Base-by-base conservation (phyloP, 345 rosid genomes). In the Corchorus olitorius region DNA sequence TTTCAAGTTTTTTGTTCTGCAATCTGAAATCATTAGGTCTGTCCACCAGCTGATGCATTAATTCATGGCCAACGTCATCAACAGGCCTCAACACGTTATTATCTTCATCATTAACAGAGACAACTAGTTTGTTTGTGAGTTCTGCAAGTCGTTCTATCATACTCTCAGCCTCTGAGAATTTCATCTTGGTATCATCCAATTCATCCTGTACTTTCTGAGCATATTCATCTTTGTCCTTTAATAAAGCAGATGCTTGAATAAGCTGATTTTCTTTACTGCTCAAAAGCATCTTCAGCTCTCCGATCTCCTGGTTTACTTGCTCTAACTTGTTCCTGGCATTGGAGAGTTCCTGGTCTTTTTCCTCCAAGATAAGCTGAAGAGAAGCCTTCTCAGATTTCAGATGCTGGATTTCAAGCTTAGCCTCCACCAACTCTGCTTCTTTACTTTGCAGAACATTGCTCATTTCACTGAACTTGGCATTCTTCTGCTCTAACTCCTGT, bases 361-460 rank as follows among this genome's bases (percentile, higher is more conserved):
- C 93, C 78, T 88, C 87, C 65, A 89, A 75, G 19, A 84, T 74
- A 33, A 87, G 84, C 80, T 83, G 87, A 74, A 95, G 87, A 75
- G 99, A 87, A 78, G 89, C 89, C 77, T 81, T 88, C 81, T 92
- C 89, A 34, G 96, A 87, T 74, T 86, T 86, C 86, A 92, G 86
- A 81, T 86, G 88, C 85, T 86, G 93, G 75, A 95, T 90, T 81
- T 95, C 97, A 62, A 95, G 85, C 83, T 83, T 93, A 66, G 92
- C 99, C 76, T 93, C 93, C 80, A 86, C 98, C 82, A 93, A 75
- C 52, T 89, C 90, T 16, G 86, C 79, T 81, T 91, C 97, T 80
- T 90, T 90, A 72, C 43, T 81, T 58, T 77, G 83, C 68, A 95
- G 93, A 83, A 87, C 82, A 67, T 79, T 60, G 75, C 76, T 88